These are phyloP conservation scores for Penicillium capsulatum DNA, from an alignment of 2,329 filamentous ascomycete genomes.

Conservation along the genomic window DNA sequence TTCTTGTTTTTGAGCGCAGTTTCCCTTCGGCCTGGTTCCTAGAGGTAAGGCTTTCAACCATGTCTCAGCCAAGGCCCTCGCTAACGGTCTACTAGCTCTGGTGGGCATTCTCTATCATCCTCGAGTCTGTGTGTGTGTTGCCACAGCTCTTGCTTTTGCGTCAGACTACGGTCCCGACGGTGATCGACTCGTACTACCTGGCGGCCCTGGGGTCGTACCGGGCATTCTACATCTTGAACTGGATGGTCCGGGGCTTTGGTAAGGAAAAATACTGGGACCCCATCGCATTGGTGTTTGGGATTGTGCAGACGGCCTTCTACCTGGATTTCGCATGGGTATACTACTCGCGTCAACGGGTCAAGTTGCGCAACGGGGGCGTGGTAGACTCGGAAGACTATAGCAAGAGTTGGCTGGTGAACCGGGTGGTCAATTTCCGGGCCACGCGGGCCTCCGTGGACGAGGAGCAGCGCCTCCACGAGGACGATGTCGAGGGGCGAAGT, in stretches of 20 bases:
- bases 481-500: constrained; percentile 24
- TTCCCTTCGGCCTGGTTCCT: constrained; percentile 39
- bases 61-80: not conserved
- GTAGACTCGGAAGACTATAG: constrained; percentile 86
- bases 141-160: constrained; percentile 87
- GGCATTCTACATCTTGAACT: constrained; percentile 84
- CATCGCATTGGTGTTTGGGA: constrained; percentile 76
- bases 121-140: constrained; percentile 86
- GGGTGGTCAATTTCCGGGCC: constrained; percentile 60
- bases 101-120: constrained; percentile 84
- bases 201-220: constrained; percentile 83
- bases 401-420: constrained; percentile 76
- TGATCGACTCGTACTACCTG: constrained; percentile 96
- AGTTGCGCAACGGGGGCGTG: constrained; percentile 80
- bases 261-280: constrained; percentile 60
- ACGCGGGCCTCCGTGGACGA: constrained; percentile 35
- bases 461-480: constrained; percentile 34
- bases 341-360: constrained; percentile 86
- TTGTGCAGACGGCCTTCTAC: constrained; percentile 86
- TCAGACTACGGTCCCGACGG: constrained; percentile 91
- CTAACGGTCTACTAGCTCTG: constrained; percentile 55
- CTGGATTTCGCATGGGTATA: constrained; percentile 97
- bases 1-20: constrained; percentile 62
- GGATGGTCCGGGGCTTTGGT: constrained; percentile 68
- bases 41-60: constrained; percentile 32